Base-by-base conservation (phyloP, 73 alveolate species). In the Blepharisma stoltei region DNA sequence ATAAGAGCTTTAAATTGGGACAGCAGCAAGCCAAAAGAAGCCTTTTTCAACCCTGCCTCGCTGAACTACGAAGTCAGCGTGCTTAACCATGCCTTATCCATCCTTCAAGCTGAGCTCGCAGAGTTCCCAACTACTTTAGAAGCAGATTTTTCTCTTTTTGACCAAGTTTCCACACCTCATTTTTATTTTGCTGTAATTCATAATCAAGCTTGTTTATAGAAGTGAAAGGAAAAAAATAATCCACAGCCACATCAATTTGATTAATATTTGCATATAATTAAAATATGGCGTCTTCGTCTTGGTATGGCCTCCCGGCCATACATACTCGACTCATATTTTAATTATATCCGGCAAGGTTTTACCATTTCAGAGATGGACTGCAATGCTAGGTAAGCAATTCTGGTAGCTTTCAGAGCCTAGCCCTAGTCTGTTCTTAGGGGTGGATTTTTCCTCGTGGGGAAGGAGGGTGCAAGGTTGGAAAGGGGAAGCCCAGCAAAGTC, bases 61-160 rank as follows among this genome's bases (percentile, higher is more conserved):
- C 47, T 25, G 2, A 38, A 5, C 46, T 25, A 14, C 18, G 73
- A 60, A 25, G 47, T 25, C 18, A 25, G 23, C 2, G 45, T 60
- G 48, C 37, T 60, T 60, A 14, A 60, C 2, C 14, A 25, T 8
- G 38, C 73, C 2, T 18, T 60, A 14, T 0, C 0, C 5, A 11
- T 60, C 23, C 45, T 60, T 18, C 14, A 60, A 18, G 47, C n/a
- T 14, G 38, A 14, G 38, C 46, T 18, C 2, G 45, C 48, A 14
- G 37, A 11, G 11, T 60, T 60, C 11, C 73, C 37, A 25, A 60
- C 73, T 8, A 60, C 49, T 14, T 25, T 60, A 14, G 73, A 60
- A 60, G 73, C 14, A 60, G 73, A 60, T 25, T n/a, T n/a, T 14
- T n/a, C 14, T 8, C 73, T 60, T 14, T 60, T 60, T 8, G 23